Conservation (phyloP, 192 early-diverging fungal genomes). For the Obelidium mucronatum region DNA sequence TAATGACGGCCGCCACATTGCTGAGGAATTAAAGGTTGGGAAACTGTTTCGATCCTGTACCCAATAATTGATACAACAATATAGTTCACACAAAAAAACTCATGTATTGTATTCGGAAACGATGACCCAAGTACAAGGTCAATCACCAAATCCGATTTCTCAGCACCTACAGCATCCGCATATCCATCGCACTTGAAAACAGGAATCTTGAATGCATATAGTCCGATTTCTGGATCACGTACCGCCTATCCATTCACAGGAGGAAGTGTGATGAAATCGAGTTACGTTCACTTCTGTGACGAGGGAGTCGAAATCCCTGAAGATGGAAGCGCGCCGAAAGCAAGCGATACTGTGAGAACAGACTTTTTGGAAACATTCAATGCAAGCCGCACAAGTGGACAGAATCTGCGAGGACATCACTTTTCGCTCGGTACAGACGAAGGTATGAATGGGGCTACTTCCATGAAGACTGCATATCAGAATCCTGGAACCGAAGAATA, state of each 20-base stretch:
- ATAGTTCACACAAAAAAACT: background rate
- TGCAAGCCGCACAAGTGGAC: background rate
- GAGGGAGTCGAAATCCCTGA: background rate
- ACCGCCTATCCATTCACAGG: background rate
- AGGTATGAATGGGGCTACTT: background rate
- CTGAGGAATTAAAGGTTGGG: too few relatives aligned
- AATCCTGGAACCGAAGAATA: background rate
- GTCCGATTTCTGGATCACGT: background rate
- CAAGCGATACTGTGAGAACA: background rate
- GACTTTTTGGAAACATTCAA: background rate
- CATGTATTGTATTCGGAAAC: background rate
- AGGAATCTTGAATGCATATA: slow-evolving; percentile 8
- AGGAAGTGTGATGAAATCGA: slow-evolving; percentile 3
- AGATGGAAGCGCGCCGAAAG: background rate
- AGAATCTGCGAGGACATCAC: slow-evolving; percentile 27
- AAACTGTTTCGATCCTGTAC: too few relatives aligned
- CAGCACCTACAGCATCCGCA: background rate
- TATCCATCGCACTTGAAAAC: slow-evolving; percentile 11
- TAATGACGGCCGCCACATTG: too few relatives aligned
- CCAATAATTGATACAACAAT: too few relatives aligned
- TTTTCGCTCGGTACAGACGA: slow-evolving; percentile 16
- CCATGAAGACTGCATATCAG: slow-evolving; percentile 1
- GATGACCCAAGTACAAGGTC: background rate
- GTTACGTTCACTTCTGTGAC: slow-evolving; percentile 19
- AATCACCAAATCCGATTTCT: slow-evolving; percentile 22